Base-by-base conservation (phyloP, 2,329 filamentous ascomycete species). In the Aspergillus uvarum region DNA sequence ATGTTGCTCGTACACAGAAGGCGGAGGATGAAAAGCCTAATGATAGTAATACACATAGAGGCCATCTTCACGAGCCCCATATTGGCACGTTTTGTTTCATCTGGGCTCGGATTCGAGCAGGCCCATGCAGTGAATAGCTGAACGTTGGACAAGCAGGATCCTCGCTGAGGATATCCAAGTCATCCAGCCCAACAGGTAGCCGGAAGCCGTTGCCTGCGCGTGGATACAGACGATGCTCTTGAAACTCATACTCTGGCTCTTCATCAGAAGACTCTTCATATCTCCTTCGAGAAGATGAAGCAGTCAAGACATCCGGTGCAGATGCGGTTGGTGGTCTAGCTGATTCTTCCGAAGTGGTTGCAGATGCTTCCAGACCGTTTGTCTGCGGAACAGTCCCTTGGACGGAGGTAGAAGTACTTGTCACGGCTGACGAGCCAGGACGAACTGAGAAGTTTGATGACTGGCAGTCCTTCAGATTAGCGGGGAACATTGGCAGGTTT, bases 401-500 rank as follows among this genome's bases (percentile, higher is more conserved):
- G 19, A 49, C 22, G 8, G 59, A 57, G 21, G 56, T 47, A 49
- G 62, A 63, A 32, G 59, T 44, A 63, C 31, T 42, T 12, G 53
- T 35, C 22, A 58, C 52, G n/a, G 59, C 55, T 44, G 56, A 29
- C 7, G 44, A 59, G 49, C 59, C 62, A 21, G 63, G 55, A 12
- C 60, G 49, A 50, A 57, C 59, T 8, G 61, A 52, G 53, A 73
- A 70, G 31, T 69, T 68, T 8, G 69, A 72, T 32, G 49, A 60
- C 29, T 54, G 68, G 52, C 66, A 65, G 32, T 65, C 63, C 47
- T 44, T 68, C 62, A 72, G 68, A 52, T 72, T 77, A 64, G 63
- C 66, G 50, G 81, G 82, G 68, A 90, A 92, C 55, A 92, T 79
- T 5, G 88, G 85, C 5, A 92, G 77, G 56, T 87, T 82, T 2